Evolutionary conservation across 495 filamentous ascomycete species (phyloP).

Genomic region (Annulohypoxylon bovei): DNA sequence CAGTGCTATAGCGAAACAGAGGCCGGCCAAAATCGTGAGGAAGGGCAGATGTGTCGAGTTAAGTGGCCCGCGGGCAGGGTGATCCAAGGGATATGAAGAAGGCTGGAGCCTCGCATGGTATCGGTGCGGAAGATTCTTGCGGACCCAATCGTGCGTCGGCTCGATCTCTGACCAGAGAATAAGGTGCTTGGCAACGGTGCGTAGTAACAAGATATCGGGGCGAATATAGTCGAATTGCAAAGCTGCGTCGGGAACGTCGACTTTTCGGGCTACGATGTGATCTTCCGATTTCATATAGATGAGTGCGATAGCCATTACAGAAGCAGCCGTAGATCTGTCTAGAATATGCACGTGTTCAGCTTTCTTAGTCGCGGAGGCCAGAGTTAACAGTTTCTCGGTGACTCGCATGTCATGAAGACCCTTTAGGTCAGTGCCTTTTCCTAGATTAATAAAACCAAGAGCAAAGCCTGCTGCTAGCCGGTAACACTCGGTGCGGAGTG

Average conservation of each 20-base stretch:
- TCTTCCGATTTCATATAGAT: constrained; percentile 99
- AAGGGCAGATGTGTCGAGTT: constrained; percentile 72
- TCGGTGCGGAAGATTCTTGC: constrained; percentile 71
- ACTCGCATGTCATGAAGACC: constrained; percentile 95
- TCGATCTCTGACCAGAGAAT: constrained; percentile 92
- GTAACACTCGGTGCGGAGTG: constrained; percentile 93
- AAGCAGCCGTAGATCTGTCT: constrained; percentile 89
- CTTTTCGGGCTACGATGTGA: constrained; percentile 85
- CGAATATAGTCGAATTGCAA: constrained; percentile 94
- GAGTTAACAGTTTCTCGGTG: constrained; percentile 82
- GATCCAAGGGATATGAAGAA: constrained; percentile 13
- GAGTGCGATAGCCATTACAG: constrained; percentile 87
- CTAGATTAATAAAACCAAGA: constrained; percentile 93
- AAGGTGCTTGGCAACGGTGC: constrained; percentile 88
- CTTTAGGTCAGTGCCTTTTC: constrained; percentile 84
- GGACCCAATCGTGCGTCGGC: constrained; percentile 77
- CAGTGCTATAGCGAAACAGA: constrained; percentile 86
- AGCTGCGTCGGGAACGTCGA: constrained; percentile 89
- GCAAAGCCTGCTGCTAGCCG: constrained; percentile 93
- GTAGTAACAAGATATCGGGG: constrained; percentile 89
- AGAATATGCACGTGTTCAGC: constrained; percentile 90
- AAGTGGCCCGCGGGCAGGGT: constrained; percentile 38
- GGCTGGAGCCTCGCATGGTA: constrained; percentile 63
- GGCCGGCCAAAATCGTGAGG: constrained; percentile 88
- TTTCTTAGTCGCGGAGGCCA: constrained; percentile 87